These are phyloP conservation scores for Parsonsia alboflavescens DNA, from an alignment of 257 asterid species.

Conservation along the genomic window DNA sequence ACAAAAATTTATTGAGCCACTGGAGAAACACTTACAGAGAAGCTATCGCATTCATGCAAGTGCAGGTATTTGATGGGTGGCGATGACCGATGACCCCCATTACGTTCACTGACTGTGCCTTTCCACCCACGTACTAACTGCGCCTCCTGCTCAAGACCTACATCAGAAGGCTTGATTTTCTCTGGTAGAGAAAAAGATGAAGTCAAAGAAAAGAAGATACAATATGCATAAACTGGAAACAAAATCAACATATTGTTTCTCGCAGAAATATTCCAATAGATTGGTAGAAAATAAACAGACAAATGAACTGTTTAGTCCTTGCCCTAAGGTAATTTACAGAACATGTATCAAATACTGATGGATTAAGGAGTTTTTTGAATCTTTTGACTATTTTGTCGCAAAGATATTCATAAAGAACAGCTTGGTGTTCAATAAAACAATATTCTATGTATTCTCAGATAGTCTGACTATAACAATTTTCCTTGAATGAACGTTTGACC, in stretches of 20 bases:
- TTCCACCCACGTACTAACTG: constrained; percentile 75
- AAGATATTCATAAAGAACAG: not conserved
- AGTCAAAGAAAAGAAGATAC: not conserved
- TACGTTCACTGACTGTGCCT: constrained; percentile 44
- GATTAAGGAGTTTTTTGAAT: not conserved
- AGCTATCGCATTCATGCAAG: constrained; percentile 79
- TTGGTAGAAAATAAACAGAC: not conserved
- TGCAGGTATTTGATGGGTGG: constrained; percentile 85
- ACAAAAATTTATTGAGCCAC: constrained; percentile 9
- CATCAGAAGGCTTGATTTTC: constrained; percentile 97
- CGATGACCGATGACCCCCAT: constrained; percentile 42
- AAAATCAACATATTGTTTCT: not conserved
- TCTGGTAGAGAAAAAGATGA: constrained; percentile 43
- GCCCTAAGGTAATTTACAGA: not conserved
- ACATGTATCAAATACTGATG: not conserved
- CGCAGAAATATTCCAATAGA: not conserved
- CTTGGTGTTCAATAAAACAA: not conserved
- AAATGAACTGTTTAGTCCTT: not conserved
- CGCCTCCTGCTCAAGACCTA: constrained; percentile 96
- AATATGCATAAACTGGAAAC: constrained; percentile 14
- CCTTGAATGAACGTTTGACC: not conserved
- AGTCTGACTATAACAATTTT: not conserved
- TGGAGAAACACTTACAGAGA: constrained; percentile 59
- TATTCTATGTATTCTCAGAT: too few relatives aligned
- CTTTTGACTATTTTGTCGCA: not conserved